A percentile compares a stretch with the other conserved stretches of the same genome.
Conservation (phyloP, 495 filamentous ascomycete genomes). For the Friedmanniomyces endolithicus region DNA sequence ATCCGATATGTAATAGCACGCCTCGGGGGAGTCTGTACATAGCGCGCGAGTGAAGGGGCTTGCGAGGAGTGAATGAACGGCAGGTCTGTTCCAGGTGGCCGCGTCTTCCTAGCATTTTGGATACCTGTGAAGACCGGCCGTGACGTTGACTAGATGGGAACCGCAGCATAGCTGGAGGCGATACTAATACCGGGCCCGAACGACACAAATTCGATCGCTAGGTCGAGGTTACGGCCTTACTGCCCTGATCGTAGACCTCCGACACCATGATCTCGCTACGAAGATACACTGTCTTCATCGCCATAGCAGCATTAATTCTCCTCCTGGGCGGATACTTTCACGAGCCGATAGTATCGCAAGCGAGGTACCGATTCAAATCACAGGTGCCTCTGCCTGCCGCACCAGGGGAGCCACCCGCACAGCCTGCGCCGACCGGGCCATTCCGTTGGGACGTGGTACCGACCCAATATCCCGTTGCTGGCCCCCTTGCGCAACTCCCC, state of each 20-base stretch:
- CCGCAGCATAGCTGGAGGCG: no score
- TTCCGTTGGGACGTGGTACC: constrained; percentile 13
- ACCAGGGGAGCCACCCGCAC: not conserved
- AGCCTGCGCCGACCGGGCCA: not conserved
- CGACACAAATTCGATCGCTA: no score
- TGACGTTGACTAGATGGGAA: no score
- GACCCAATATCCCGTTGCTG: constrained; percentile 8
- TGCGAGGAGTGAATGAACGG: no score
- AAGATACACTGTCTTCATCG: constrained; percentile 6
- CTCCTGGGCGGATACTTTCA: constrained; percentile 2
- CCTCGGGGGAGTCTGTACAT: no score
- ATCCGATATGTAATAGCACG: no score
- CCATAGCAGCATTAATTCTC: not conserved
- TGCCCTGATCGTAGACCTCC: not conserved
- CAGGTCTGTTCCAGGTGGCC: no score
- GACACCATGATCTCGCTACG: constrained; percentile 6
- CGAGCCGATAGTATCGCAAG: not conserved
- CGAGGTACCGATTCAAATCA: not conserved
- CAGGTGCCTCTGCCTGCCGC: not conserved
- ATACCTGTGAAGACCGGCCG: no score
- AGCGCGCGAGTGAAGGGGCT: no score
- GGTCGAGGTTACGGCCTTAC: no score
- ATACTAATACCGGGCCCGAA: no score
- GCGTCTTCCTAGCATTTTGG: no score
- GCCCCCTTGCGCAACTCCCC: constrained; percentile 8